Evolutionary conservation across 441 rosid genomes (phyloP).

Genomic region (Jatropha podagrica): DNA sequence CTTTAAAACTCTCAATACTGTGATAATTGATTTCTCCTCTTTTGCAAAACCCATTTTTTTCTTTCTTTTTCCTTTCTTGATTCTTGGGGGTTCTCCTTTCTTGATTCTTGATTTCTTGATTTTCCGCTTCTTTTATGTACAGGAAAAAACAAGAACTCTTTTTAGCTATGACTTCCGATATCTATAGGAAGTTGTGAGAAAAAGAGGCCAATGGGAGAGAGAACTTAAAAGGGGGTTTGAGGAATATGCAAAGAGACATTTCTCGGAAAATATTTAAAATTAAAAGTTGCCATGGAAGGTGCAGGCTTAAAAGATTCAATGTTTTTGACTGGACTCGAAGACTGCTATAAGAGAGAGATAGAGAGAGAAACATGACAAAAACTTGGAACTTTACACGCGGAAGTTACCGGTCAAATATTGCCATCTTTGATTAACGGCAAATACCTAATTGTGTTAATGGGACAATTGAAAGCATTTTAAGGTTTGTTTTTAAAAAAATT

Average conservation of each 20-base stretch:
- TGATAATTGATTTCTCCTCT: conserved; percentile 48
- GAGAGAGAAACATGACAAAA: conserved; percentile 2
- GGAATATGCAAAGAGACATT: conserved; percentile 1
- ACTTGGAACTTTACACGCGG: conserved; percentile 25
- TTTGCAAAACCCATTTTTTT: conserved; percentile 60
- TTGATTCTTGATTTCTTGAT: not conserved
- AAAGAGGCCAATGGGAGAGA: not conserved
- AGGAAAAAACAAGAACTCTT: not conserved
- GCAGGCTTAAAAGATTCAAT: conserved; percentile 11
- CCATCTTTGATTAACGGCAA: conserved; percentile 24
- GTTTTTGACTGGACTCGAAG: conserved; percentile 37
- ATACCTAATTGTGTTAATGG: conserved; percentile 14
- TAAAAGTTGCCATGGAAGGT: conserved; percentile 17
- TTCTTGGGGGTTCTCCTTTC: not conserved
- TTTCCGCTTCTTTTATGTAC: conserved; percentile 4
- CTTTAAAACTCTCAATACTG: conserved; percentile 57
- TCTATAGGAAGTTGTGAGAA: not conserved
- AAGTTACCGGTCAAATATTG: conserved; percentile 14
- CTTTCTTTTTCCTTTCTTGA: not conserved
- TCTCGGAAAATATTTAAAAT: not conserved
- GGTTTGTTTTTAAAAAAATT: no score
- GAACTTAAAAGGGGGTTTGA: conserved; percentile 7
- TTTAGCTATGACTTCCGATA: not conserved
- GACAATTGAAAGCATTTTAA: not conserved
- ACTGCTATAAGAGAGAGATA: conserved; percentile 1